Percentiles rank a stretch among this genome's conserved stretches.
phyloP scores from a whole-genome alignment of 768 basidiomycete species.

The Lanmaoa pseudosensibilis region DNA sequence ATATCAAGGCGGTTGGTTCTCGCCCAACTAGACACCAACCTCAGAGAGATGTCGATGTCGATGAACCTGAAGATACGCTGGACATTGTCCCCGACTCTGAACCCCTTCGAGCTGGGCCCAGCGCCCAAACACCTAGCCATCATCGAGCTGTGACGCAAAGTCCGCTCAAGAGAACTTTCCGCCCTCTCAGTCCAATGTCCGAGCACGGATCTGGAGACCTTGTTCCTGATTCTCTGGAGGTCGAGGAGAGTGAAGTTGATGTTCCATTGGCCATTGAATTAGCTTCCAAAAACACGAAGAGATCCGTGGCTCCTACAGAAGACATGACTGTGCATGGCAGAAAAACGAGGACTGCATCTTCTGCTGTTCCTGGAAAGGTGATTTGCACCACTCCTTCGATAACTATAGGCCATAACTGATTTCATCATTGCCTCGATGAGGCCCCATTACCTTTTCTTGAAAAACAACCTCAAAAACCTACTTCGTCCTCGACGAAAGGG shows the following conservation, averaged over 20 bases:
- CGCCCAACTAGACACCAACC: background rate
- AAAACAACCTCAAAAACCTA: constrained; percentile 10
- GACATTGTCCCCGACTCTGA: constrained; percentile 69
- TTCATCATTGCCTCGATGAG: constrained; percentile 2
- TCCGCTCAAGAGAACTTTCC: constrained; percentile 18
- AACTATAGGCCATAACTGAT: background rate
- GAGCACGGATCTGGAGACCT: constrained; percentile 26
- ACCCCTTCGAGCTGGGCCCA: constrained; percentile 38
- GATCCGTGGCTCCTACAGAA: background rate
- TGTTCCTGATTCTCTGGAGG: constrained; percentile 29
- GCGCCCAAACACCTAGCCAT: constrained; percentile 9
- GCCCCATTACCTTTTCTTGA: background rate
- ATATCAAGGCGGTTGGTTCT: background rate
- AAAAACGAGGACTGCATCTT: constrained; percentile 3
- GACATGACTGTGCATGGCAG: constrained; percentile 2
- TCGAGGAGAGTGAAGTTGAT: constrained; percentile 37
- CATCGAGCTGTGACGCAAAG: constrained; percentile 1
- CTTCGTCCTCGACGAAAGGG: constrained; percentile 8
- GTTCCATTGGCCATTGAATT: constrained; percentile 42
- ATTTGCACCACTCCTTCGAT: background rate
- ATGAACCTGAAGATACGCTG: constrained; percentile 36
- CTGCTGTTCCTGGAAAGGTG: constrained; percentile 20
- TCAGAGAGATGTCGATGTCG: constrained; percentile 1
- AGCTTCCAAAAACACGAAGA: constrained; percentile 21
- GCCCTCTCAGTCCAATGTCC: constrained; percentile 25